Base-by-base conservation (phyloP, 2,329 filamentous ascomycete species). In the Cladosporium sphaerospermum region DNA sequence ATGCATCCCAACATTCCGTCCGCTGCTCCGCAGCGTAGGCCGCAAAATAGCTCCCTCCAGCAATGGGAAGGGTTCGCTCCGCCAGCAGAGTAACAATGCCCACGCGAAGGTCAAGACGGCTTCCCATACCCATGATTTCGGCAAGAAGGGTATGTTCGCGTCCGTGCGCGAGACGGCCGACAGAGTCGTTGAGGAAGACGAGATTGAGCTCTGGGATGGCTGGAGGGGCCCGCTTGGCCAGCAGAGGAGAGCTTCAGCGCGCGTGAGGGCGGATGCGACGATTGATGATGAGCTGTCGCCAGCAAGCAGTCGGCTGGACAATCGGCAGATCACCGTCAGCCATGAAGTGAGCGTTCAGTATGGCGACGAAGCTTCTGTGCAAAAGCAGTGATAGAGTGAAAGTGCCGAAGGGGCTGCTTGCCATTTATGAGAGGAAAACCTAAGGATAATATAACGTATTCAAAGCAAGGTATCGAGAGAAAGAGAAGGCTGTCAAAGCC, bases 1-100 rank as follows among this genome's bases (percentile, higher is more conserved):
- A 4, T 73, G 67, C 48, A 61, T 76, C 9, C 73, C 74, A 6
- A 70, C 73, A 0, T 70, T 75, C n/a, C 69, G 70, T 0, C 73
- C 74, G 1, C 63, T 75, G 32, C 42, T 58, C 4, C 48, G 48
- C 3, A 37, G n/a, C 41, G 9, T 34, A 9, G 33, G 33, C 13
- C 33, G 33, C 33, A 34, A 34, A 13, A 34, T 34, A 9, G 13
- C 33, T 2, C 3, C 33, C 13, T 34, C 33, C 9, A 34, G 13
- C 13, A 34, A 34, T 13, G 13, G 9, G 33, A 34, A 34, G 33
- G 13, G 33, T 13, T 34, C 33, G 9, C 13, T 13, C 13, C 33
- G 3, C 33, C 9, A 34, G 13, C 9, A 34, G 33, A 34, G 9
- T 13, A 34, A 34, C 33, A 34, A 34, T 3, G 9, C 33, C 9